Percentiles rank a stretch among this genome's conserved stretches.
These are phyloP conservation scores for Choiromyces venosus DNA, from an alignment of 495 filamentous ascomycete species.

Conservation along the genomic window DNA sequence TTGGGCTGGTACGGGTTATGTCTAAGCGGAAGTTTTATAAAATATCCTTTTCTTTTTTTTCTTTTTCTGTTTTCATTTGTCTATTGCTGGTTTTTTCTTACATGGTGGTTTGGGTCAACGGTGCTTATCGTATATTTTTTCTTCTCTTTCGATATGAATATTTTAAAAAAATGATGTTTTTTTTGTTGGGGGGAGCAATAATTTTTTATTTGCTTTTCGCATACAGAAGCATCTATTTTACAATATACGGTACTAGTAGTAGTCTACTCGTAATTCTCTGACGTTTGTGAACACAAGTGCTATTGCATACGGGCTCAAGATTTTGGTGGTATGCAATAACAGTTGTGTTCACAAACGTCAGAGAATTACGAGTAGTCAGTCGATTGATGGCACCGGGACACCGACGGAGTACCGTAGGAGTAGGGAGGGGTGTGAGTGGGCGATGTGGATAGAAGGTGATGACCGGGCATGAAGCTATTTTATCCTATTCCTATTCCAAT, in stretches of 20 bases:
- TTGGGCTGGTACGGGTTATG: neutral
- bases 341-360: too few relatives aligned
- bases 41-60: slow-evolving; percentile 5
- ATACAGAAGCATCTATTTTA: neutral
- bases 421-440: neutral
- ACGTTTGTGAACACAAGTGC: too few relatives aligned
- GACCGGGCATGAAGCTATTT: neutral
- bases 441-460: neutral
- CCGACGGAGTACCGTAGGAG: too few relatives aligned
- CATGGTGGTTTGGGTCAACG: neutral
- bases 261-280: too few relatives aligned
- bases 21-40: slow-evolving; percentile 5
- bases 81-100: slow-evolving; percentile 8
- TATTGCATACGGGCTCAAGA: too few relatives aligned
- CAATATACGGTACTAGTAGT: too few relatives aligned
- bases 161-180: neutral
- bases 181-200: neutral
- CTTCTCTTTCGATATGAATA: neutral
- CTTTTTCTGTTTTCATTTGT: slow-evolving; percentile 10
- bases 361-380: too few relatives aligned
- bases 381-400: neutral
- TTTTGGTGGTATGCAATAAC: too few relatives aligned
- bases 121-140: slow-evolving; percentile 2
- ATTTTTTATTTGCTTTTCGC: neutral
- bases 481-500: neutral